Base-by-base conservation (phyloP, 257 asterid species). In the Datura wrightii region DNA sequence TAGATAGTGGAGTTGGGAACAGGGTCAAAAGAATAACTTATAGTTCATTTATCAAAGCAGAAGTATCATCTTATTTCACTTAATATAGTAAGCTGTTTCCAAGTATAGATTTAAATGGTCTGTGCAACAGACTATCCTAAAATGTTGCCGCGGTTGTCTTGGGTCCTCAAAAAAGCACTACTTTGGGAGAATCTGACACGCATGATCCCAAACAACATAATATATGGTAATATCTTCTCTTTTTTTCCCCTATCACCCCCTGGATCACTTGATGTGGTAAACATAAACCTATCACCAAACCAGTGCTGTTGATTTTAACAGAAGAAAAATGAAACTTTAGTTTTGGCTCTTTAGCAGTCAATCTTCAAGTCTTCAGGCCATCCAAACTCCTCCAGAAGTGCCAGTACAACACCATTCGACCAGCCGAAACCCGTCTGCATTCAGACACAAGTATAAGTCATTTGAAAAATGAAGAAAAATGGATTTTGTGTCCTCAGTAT, bases 371-470 rank as follows among this genome's bases (percentile, higher is more conserved):
- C 92, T 71, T 89, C 31, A 9, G 94, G 87, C 99, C 98, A 97
- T 83, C 99, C 98, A 39, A 93, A 94, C 86, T 94, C 95, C 94
- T 97, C 99, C 91, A 97, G 85, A 84, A 95, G 92, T 9, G 97
- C 93, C 80, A 97, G 86, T 2, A 95, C 94, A 31, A 94, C 97
- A 78, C 99, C 99, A 82, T 97, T 97, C 5, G 99, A 88, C 99
- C 99, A 97, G 4, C 99, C 98, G 58, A 97, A 97, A 53, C 99
- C 99, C 48, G 98, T 96, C 99, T 96, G 94, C 90, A 46, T 72
- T 76, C 13, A 70, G 63, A 19, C 69, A 79, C 24, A 53, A 54
- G 6, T 24, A 72, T 15, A 36, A 50, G 10, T 56, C 34, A 82
- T 13, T 63, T 46, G 9, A 1, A 52, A 56, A 83, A 37, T 46